phyloP scores from a whole-genome alignment of 148 eudicot genomes.

The Vaccinium myrtillus region DNA sequence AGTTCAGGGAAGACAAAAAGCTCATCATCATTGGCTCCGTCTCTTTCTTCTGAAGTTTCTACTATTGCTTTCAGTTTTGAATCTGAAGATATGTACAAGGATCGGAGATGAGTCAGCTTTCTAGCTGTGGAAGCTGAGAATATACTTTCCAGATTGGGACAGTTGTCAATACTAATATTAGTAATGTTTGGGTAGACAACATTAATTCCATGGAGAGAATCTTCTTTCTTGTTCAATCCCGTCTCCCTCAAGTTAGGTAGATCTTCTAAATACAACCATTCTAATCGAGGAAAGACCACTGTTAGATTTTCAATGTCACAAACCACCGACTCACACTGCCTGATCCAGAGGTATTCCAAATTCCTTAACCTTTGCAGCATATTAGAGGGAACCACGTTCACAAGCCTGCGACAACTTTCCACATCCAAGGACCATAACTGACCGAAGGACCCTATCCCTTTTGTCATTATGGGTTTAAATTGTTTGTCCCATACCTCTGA shows the following conservation, averaged over 20 bases:
- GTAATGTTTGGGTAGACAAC: not conserved
- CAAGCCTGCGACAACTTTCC: rapidly evolving
- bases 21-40: too few relatives aligned
- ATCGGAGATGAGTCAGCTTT: not conserved
- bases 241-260: too few relatives aligned
- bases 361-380: not conserved
- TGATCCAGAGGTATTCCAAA: rapidly evolving
- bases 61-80: too few relatives aligned
- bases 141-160: not conserved
- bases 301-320: too few relatives aligned
- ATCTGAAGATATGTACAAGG: rapidly evolving
- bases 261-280: too few relatives aligned
- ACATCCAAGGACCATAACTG: not conserved
- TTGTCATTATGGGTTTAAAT: not conserved
- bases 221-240: too few relatives aligned
- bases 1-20: too few relatives aligned
- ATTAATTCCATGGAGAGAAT: too few relatives aligned
- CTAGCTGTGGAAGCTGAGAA: not conserved
- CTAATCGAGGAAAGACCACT: too few relatives aligned
- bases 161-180: rapidly evolving
- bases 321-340: not conserved
- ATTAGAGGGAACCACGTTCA: not conserved
- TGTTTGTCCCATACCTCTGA: not conserved
- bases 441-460: not conserved
- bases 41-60: too few relatives aligned